Percentiles rank a stretch among this genome's conserved stretches.
Conservation (phyloP, 345 rosid species). For the Diplotaxis tenuifolia region DNA sequence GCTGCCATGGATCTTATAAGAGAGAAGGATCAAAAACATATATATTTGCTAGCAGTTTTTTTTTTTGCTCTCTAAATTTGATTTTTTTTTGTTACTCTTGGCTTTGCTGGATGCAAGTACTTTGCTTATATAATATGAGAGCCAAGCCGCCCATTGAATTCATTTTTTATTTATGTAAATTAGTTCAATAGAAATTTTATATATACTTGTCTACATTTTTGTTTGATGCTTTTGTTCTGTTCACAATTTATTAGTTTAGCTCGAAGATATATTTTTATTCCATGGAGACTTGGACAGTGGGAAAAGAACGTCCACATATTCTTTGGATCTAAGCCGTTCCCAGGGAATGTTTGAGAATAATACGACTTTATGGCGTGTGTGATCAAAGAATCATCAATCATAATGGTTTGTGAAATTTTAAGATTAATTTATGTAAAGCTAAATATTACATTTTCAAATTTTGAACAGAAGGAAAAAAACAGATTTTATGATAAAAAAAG, state of each 20-base stretch:
- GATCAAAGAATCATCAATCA: constrained; percentile 16
- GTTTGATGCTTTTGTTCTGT: constrained; percentile 28
- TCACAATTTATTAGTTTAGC: constrained; percentile 15
- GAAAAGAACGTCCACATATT: constrained; percentile 29
- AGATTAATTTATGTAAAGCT: background rate
- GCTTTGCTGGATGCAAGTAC: constrained; percentile 15
- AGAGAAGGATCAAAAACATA: constrained; percentile 51
- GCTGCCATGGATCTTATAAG: constrained; percentile 44
- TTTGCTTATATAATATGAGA: constrained; percentile 44
- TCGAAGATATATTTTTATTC: constrained; percentile 25
- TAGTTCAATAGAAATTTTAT: background rate
- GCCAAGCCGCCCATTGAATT: constrained; percentile 23
- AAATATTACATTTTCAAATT: background rate
- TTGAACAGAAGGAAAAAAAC: background rate
- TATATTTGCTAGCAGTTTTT: background rate
- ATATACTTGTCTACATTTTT: too few relatives aligned
- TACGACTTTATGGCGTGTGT: constrained; percentile 25
- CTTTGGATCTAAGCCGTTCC: constrained; percentile 40
- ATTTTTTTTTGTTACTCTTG: constrained; percentile 40
- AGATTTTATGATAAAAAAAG: too few relatives aligned
- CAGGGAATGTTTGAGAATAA: constrained; percentile 21
- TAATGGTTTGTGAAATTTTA: background rate
- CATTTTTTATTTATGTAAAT: background rate
- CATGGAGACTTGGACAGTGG: constrained; percentile 15
- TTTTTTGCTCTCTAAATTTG: background rate